Evolutionary conservation across 441 rosid species (phyloP).

Genomic region (Populus hybrid): DNA sequence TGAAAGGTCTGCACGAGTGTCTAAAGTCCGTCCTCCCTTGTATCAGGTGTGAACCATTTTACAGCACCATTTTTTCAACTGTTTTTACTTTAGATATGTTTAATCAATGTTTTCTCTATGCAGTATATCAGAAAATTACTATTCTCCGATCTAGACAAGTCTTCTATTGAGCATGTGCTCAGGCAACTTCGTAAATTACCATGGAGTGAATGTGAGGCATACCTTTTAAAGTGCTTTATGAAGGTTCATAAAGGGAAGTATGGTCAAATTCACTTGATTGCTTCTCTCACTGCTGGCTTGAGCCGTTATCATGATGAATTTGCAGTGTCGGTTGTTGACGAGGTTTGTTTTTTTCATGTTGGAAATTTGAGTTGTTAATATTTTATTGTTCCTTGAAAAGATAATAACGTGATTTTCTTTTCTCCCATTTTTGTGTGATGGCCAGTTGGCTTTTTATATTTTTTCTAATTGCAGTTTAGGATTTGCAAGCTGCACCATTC

Average conservation of each 20-base stretch:
- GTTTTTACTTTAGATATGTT: conserved; percentile 9
- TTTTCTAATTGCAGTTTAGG: background rate
- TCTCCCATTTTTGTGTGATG: background rate
- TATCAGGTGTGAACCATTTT: conserved; percentile 62
- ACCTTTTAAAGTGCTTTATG: conserved; percentile 96
- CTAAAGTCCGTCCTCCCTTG: conserved; percentile 93
- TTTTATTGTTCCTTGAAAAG: background rate
- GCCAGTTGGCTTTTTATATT: background rate
- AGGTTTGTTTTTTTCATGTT: conserved; percentile 53
- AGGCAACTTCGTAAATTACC: conserved; percentile 98
- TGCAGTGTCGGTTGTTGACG: conserved; percentile 98
- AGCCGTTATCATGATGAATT: conserved; percentile 98
- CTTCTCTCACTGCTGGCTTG: conserved; percentile 96
- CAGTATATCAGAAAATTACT: conserved; percentile 94
- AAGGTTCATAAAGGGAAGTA: conserved; percentile 96
- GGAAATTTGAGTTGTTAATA: background rate
- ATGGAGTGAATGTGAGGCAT: conserved; percentile 93
- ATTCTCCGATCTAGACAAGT: conserved; percentile 97
- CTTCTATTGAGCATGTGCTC: conserved; percentile 86
- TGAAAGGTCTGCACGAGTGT: conserved; percentile 92
- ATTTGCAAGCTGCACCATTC: background rate
- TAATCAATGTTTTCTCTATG: conserved; percentile 26
- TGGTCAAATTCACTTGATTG: conserved; percentile 96
- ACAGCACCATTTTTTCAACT: conserved; percentile 6
- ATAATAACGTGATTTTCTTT: background rate